phyloP scores from a whole-genome alignment of 1,139 yeast genomes.

The Saccharomyces hybrid region DNA sequence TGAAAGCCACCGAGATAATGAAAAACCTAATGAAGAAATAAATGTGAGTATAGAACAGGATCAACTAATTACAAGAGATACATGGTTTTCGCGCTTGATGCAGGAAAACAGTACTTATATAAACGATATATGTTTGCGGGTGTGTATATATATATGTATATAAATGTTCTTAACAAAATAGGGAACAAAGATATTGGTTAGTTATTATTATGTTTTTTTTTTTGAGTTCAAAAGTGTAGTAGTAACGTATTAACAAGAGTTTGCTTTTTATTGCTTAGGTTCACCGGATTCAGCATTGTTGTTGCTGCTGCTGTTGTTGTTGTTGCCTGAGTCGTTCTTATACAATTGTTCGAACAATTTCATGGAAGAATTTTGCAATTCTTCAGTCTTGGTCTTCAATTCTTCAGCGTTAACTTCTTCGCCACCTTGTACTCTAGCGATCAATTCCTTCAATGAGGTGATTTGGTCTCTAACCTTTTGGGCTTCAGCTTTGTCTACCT shows the following conservation, averaged over 20 bases:
- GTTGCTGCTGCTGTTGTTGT: constrained; percentile 46
- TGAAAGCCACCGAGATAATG: background rate
- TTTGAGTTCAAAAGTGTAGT: background rate
- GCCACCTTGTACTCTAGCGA: constrained; percentile 79
- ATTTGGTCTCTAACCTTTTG: constrained; percentile 89
- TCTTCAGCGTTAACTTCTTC: constrained; percentile 87
- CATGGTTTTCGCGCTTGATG: background rate
- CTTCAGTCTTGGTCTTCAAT: constrained; percentile 86
- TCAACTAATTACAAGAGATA: constrained; percentile 1
- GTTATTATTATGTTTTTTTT: constrained; percentile 2
- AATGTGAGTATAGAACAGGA: background rate
- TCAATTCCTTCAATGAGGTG: constrained; percentile 78
- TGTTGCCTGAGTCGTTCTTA: constrained; percentile 45
- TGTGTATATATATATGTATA: background rate
- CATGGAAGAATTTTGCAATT: constrained; percentile 83
- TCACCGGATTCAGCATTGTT: constrained; percentile 22
- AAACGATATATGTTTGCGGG: background rate
- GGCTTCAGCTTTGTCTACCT: constrained; percentile 59
- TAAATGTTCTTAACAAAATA: background rate
- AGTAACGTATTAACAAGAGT: background rate
- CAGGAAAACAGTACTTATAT: background rate
- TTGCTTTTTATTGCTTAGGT: constrained; percentile 21
- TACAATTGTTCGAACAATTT: constrained; percentile 93
- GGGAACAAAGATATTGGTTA: background rate
- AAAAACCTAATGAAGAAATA: too few species aligned